These are phyloP conservation scores for Agrocybe praecox DNA, from an alignment of 768 basidiomycete genomes.

Conservation along the genomic window DNA sequence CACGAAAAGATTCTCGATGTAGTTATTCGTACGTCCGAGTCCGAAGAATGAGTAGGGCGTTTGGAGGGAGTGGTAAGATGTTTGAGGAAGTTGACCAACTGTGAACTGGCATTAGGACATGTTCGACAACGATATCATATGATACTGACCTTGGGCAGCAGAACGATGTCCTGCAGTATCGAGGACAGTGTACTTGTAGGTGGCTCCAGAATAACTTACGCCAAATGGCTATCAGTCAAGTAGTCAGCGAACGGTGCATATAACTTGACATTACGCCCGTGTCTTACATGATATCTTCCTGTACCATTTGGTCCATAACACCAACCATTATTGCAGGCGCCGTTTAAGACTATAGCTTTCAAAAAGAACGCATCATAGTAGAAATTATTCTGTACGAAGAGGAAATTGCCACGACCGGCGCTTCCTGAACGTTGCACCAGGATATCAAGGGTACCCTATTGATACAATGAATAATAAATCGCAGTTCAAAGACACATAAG, in stretches of 20 bases:
- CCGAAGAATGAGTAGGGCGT: too few species aligned
- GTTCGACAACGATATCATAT: too few species aligned
- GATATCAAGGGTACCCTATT: constrained; percentile 87
- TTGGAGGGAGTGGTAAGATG: too few species aligned
- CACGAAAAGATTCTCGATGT: too few species aligned
- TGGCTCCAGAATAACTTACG: constrained; percentile 91
- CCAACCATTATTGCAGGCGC: constrained; percentile 84
- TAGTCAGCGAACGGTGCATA: background rate
- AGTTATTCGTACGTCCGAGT: too few species aligned
- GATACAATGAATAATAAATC: background rate
- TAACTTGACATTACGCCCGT: too few species aligned
- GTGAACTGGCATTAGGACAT: constrained; percentile 26
- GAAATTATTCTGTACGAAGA: constrained; percentile 95
- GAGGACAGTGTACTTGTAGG: constrained; percentile 95
- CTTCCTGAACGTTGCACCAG: constrained; percentile 83
- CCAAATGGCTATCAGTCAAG: constrained; percentile 73
- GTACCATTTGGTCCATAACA: constrained; percentile 68
- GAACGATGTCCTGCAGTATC: constrained; percentile 88
- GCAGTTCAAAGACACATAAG: background rate
- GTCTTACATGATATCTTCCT: constrained; percentile 70
- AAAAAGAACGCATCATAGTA: constrained; percentile 99
- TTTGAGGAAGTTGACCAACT: too few species aligned
- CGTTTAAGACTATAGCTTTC: constrained; percentile 94
- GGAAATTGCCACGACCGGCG: constrained; percentile 59
- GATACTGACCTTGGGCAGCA: constrained; percentile 77